Evolutionary conservation across 129 eudicot genomes (phyloP).

Genomic region (Centrapalus pauciflorus): DNA sequence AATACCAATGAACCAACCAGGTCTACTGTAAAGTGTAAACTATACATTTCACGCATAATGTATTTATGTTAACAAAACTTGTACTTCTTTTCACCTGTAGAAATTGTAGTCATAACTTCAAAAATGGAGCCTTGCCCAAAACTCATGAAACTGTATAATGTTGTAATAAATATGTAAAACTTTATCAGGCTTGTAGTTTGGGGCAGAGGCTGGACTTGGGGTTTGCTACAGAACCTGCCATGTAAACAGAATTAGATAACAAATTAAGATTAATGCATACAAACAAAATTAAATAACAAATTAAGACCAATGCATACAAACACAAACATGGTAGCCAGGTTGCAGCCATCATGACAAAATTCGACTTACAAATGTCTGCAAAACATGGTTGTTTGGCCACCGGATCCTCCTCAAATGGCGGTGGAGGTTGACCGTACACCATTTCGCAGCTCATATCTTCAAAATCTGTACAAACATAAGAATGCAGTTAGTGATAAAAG

Average conservation of each 20-base stretch:
- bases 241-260: neutral
- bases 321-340: neutral
- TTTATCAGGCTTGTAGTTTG: conserved; percentile 55
- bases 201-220: conserved; percentile 61
- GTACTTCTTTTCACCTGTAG: conserved; percentile 9
- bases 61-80: neutral
- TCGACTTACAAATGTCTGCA: conserved; percentile 63
- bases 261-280: neutral
- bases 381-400: conserved; percentile 79
- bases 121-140: conserved; percentile 7
- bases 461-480: conserved; percentile 49
- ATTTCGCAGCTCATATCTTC: conserved; percentile 99
- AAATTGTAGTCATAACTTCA: conserved; percentile 6
- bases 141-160: conserved; percentile 9
- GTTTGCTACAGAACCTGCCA: conserved; percentile 82
- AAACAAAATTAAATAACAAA: neutral
- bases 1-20: too few relatives aligned
- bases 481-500: neutral
- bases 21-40: too few relatives aligned
- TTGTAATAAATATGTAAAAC: conserved; percentile 9
- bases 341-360: neutral
- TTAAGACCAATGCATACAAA: neutral
- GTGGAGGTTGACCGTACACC: conserved; percentile 94
- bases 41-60: too few relatives aligned
- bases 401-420: conserved; percentile 83